Conservation (phyloP, 345 rosid genomes). For the Corchorus capsularis region DNA sequence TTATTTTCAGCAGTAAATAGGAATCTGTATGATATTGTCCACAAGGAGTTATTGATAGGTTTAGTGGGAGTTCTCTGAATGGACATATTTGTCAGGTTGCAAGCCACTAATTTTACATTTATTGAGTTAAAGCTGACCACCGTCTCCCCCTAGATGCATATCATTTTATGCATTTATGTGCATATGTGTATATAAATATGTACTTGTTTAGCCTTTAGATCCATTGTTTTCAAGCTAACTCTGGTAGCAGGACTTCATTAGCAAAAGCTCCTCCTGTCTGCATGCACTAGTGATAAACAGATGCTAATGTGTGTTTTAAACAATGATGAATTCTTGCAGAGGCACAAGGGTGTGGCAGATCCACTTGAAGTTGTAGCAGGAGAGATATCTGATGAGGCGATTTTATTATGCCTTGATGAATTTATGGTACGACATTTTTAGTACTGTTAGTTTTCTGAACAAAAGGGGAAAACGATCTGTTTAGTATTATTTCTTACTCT, state of each 20-base stretch:
- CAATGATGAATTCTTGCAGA: slow-evolving; percentile 53
- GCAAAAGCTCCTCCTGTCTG: background rate
- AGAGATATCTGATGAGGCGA: slow-evolving; percentile 91
- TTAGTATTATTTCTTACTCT: background rate
- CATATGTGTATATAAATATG: background rate
- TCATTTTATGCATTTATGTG: background rate
- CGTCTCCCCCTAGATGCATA: no score
- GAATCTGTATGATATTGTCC: background rate
- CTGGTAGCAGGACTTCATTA: background rate
- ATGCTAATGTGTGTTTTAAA: slow-evolving; percentile 3
- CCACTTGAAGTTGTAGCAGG: slow-evolving; percentile 98
- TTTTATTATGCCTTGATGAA: slow-evolving; percentile 88
- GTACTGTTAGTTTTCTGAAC: background rate
- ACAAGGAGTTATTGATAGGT: background rate
- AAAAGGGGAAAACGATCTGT: background rate
- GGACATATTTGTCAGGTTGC: background rate
- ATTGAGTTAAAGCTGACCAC: no score
- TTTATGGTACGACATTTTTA: slow-evolving; percentile 67
- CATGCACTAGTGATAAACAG: slow-evolving; percentile 5
- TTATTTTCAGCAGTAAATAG: background rate
- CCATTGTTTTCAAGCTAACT: background rate
- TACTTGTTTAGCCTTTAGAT: background rate
- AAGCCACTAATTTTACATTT: background rate
- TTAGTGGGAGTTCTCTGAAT: background rate
- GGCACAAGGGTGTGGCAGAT: slow-evolving; percentile 87